A percentile compares a stretch with the other conserved stretches of the same genome.
Evolutionary conservation across 2,329 filamentous ascomycete genomes (phyloP).

Genomic region (Diaporthe helianthi): DNA sequence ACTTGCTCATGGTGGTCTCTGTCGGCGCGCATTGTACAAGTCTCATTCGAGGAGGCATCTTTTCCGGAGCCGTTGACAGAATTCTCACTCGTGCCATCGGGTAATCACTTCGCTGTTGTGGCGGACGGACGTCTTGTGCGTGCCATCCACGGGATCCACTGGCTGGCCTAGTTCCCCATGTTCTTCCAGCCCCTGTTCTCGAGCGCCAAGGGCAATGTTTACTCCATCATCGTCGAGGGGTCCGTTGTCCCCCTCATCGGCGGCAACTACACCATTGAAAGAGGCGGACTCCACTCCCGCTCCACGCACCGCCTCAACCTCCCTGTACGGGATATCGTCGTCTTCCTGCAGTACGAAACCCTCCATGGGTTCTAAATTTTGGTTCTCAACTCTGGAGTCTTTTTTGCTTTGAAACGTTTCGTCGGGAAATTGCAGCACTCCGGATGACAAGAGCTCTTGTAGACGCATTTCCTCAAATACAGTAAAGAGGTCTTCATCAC

Average conservation of each 20-base stretch:
- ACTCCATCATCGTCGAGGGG: not conserved
- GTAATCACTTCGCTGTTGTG: too few species aligned
- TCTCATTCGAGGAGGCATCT: not conserved
- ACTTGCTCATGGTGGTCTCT: not conserved
- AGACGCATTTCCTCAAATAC: not conserved
- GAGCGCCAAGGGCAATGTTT: not conserved
- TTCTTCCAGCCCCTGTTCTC: not conserved
- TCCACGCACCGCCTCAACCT: not conserved
- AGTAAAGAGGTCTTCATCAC: not conserved
- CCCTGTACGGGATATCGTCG: not conserved
- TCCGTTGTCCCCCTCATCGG: not conserved
- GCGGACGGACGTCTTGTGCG: not conserved
- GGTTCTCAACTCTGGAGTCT: not conserved
- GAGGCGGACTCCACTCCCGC: not conserved
- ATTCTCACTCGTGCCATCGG: not conserved
- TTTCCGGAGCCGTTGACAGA: not conserved
- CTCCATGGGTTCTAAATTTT: not conserved
- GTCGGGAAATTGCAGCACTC: too few species aligned
- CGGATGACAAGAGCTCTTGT: not conserved
- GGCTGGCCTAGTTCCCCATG: too few species aligned
- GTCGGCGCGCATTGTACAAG: not conserved
- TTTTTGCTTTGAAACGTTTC: not conserved
- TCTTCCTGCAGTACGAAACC: not conserved
- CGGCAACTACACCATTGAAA: not conserved
- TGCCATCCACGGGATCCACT: not conserved